These are phyloP conservation scores for Colletotrichum cereale DNA, from an alignment of 2,329 filamentous ascomycete genomes.

Conservation along the genomic window DNA sequence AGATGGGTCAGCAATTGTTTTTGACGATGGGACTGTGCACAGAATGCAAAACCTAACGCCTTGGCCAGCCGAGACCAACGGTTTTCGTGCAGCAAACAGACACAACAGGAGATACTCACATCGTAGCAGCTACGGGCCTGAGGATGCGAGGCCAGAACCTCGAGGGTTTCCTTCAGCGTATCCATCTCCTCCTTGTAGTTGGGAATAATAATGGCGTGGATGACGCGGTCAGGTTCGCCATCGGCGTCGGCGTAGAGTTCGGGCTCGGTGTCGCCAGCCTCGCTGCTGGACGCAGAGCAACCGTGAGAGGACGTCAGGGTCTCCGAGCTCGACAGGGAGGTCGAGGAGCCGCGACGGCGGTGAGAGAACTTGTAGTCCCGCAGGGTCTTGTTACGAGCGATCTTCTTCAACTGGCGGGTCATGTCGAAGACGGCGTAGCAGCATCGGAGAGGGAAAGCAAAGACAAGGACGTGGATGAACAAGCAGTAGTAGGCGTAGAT, in stretches of 20 bases:
- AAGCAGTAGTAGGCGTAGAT: constrained; percentile 75
- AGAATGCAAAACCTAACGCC: neutral
- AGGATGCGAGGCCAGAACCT: constrained; percentile 76
- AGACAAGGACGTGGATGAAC: constrained; percentile 73
- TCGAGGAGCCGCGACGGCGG: constrained; percentile 64
- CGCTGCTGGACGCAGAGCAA: constrained; percentile 62
- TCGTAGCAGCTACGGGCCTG: constrained; percentile 75
- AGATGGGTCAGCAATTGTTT: constrained; percentile 24
- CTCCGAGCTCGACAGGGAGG: constrained; percentile 68
- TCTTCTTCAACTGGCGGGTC: constrained; percentile 62
- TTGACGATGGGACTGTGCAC: neutral
- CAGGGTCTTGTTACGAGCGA: constrained; percentile 58
- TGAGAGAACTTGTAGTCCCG: constrained; percentile 61
- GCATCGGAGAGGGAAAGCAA: constrained; percentile 72
- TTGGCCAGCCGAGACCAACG: neutral
- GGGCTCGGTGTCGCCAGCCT: constrained; percentile 64
- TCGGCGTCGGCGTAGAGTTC: constrained; percentile 61
- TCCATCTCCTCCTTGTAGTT: constrained; percentile 82
- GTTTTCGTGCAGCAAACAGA: neutral
- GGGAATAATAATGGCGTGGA: constrained; percentile 78
- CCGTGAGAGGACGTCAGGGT: constrained; percentile 63
- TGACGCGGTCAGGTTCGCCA: constrained; percentile 58
- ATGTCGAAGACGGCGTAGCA: constrained; percentile 72
- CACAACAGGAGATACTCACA: constrained; percentile 61
- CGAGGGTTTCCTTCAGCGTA: constrained; percentile 75